These are phyloP conservation scores for Knoxdaviesia proteae DNA, from an alignment of 2,329 filamentous ascomycete genomes.

Conservation along the genomic window DNA sequence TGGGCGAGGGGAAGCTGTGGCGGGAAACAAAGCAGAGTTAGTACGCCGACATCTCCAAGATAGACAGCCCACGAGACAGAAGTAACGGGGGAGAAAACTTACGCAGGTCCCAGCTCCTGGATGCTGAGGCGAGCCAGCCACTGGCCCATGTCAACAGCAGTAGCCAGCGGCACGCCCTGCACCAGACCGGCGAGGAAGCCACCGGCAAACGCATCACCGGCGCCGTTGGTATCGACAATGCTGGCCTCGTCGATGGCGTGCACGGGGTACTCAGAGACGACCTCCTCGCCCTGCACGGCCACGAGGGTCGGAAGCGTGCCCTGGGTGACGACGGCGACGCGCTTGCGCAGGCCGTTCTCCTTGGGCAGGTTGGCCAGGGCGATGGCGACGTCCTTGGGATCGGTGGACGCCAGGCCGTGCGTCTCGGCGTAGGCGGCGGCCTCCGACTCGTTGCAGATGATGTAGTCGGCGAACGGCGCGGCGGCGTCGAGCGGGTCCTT, in stretches of 20 bases:
- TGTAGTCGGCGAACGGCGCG: constrained; percentile 81
- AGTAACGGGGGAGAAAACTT: constrained; percentile 22
- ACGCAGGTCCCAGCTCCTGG: constrained; percentile 89
- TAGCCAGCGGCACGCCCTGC: constrained; percentile 59
- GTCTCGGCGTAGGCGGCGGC: constrained; percentile 70
- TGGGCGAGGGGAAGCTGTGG: constrained; percentile 57
- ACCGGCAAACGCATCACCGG: constrained; percentile 89
- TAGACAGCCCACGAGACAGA: neutral
- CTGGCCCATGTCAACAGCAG: constrained; percentile 75
- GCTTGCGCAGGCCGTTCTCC: constrained; percentile 67
- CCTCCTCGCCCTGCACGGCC: constrained; percentile 49
- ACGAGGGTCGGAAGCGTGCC: constrained; percentile 81
- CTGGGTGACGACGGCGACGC: constrained; percentile 83
- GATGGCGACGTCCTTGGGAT: constrained; percentile 70
- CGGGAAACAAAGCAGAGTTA: constrained; percentile 1
- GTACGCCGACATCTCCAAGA: neutral
- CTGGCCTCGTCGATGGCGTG: constrained; percentile 53
- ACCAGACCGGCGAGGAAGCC: constrained; percentile 82
- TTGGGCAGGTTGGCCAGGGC: constrained; percentile 75
- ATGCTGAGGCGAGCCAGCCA: constrained; percentile 92
- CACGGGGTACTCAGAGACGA: constrained; percentile 60
- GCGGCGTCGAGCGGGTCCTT: constrained; percentile 80
- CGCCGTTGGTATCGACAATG: constrained; percentile 94
- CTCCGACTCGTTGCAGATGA: constrained; percentile 95
- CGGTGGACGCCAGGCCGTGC: constrained; percentile 52